Base-by-base conservation (phyloP, 495 filamentous ascomycete species). In the Penicillium paradoxum region DNA sequence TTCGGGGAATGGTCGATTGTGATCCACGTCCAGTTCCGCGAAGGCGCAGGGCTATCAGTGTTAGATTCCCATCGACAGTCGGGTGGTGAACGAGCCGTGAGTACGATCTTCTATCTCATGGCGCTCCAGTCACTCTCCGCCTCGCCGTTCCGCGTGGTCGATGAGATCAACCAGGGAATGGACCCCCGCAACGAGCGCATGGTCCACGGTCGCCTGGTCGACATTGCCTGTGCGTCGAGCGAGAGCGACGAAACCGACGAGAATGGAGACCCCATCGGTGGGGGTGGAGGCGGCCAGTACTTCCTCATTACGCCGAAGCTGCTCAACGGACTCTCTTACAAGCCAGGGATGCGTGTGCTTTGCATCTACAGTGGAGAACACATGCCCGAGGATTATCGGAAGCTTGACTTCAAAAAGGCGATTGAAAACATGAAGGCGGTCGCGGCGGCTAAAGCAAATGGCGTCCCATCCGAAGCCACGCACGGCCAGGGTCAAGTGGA, bases 151-250 rank as follows among this genome's bases (percentile, higher is more conserved):
- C 91, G 93, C 48, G 93, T 97, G 36, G 93, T 99, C 49, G 93
- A 98, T 72, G 93, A 98, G 71, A 98, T 98, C 74, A 98, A 98
- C 62, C 93, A 98, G 74, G 93, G 93, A 54, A 98, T 98, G 93
- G 93, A 98, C 70, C 92, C 95, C 19, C 83, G 95, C 39, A 98
- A 98, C 70, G 93, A 98, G 73, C 84, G 93, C 38, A 91, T 97
- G 79, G 95, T 97, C 11, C 93, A 99, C 70, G 89, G 90, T 61
- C 86, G 95, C 46, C 89, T 99, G 85, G 91, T 97, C 2, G 89
- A 91, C 63, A 93, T 95, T 65, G 91, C 91, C 38, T 96, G 91
- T 58, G 76, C 64, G 10, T 57, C 65, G 14, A 58, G 54, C 40
- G 47, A 39, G 11, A 25, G 51, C 21, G 52, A 49, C 22, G 58